Base-by-base conservation (phyloP, 2,329 filamentous ascomycete genomes). In the Pleurostoma richardsiae region DNA sequence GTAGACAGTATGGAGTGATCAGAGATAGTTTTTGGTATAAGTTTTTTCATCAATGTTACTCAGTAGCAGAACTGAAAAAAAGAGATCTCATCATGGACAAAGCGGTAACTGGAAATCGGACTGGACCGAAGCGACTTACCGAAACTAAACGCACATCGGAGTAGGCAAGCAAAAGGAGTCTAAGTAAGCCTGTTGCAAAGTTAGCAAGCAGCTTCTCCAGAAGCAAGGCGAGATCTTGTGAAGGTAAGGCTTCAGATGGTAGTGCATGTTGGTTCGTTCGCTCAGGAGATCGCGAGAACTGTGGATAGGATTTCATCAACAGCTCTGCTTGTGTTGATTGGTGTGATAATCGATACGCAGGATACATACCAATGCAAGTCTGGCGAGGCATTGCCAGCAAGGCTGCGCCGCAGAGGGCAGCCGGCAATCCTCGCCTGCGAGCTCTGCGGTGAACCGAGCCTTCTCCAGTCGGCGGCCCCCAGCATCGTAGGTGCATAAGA, bases 31-130 rank as follows among this genome's bases (percentile, higher is more conserved):
- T 83, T 73, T 85, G 80, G 81, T 83, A 81, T 74, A 71, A 71
- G 65, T 72, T 66, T 60, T 79, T 65, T 84, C 82, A 77, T 83
- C 82, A 85, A 70, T 67, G 56, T 64, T 61, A 58, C 80, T 86
- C 83, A 86, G 83, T 78, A 86, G 83, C 83, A 86, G 83, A 86
- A 86, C 83, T 86, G 83, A 76, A 76, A 65, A 73, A 71, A 70
- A 67, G 54, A 57, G 69, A 72, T 82, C 71, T 86, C 82, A 86
- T 86, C 83, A 85, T 73, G 60, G 64, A 74, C 67, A 63, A 36
- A 8, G 33, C 8, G 33, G 33, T 36, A 36, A 19, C 19, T 19
- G 19, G 19, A 19, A 19, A 19, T 19, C 19, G 19, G 19, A 19
- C 19, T 19, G 19, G 19, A 19, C 19, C 19, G 19, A 19, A n/a